Evolutionary conservation across 2,329 filamentous ascomycete genomes (phyloP).

Genomic region (Fusarium sp.): DNA sequence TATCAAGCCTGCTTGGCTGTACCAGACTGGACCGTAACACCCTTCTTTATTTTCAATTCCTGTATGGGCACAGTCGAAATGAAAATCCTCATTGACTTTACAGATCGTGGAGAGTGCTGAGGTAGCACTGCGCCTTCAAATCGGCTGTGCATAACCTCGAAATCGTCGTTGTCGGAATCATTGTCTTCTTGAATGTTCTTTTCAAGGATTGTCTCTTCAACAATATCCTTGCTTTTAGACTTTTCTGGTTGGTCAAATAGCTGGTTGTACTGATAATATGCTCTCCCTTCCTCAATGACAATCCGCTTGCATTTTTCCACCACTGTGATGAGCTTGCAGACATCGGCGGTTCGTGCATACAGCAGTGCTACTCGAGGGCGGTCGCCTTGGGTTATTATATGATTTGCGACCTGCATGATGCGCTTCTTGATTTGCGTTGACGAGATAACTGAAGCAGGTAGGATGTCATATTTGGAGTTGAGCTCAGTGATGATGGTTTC

Average conservation of each 20-base stretch:
- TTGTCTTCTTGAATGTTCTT: conserved; percentile 32
- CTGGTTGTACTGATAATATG: conserved; percentile 68
- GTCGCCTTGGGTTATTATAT: conserved; percentile 51
- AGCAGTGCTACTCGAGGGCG: conserved; percentile 55
- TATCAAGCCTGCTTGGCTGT: conserved; percentile 38
- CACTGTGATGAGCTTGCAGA: conserved; percentile 74
- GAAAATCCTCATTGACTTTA: conserved; percentile 69
- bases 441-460: conserved; percentile 65
- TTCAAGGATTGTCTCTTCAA: conserved; percentile 57
- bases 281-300: conserved; percentile 56
- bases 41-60: conserved; percentile 61
- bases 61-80: conserved; percentile 64
- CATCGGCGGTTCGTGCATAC: conserved; percentile 60
- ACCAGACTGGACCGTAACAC: conserved; percentile 60
- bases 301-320: conserved; percentile 72
- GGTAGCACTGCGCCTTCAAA: conserved; percentile 64
- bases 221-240: conserved; percentile 46
- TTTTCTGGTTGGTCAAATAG: conserved; percentile 59
- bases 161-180: conserved; percentile 55
- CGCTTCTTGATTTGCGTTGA: conserved; percentile 69
- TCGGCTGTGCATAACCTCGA: conserved; percentile 67
- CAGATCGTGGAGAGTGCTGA: conserved; percentile 54
- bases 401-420: conserved; percentile 55
- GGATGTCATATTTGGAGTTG: conserved; percentile 58
- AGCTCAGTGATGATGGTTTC: conserved; percentile 57